Evolutionary conservation across 805 yeast species (phyloP), one percentile per base, ranked within the genome.

Genomic region (Saccharomycopsis fermentans): DNA sequence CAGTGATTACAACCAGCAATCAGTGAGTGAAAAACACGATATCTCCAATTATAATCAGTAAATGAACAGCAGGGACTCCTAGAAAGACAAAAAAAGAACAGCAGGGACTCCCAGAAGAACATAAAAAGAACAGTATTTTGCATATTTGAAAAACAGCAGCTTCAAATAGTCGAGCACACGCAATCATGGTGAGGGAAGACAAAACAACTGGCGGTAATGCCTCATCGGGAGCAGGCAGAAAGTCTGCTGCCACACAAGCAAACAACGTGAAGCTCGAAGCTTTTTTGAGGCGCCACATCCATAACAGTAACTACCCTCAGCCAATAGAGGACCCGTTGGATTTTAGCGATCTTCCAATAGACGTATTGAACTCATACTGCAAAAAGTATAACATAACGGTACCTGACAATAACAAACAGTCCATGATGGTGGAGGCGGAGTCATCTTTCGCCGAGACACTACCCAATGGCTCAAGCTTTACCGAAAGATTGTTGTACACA

Each of bases 401-500:
- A 5, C 50, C 12, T 21, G 50, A 43, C 29, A 21, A 14, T 14
- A 21, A 43, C 6, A 21, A 21, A 26, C 50, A 43, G 50, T 16
- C 50, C 6, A 72, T 77, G 19, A 68, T 81, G 1, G 83, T 85
- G 16, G 81, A 81, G 58, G 80, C 86, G n/a, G 72, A 80, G 67
- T 80, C 94, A 0, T 70, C 82, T 59, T 79, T 81, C 59, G 96
- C 95, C 0, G 86, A 79, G 67, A 72, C 92, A 53, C 71, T 90
- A 24, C 48, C 52, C 19, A 29, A 54, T 12, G 21, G 52, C n/a
- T 29, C 19, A 6, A 43, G 50, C 12, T 43, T 43, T 16, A 43
- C 50, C 14, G 48, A 6, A 48, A 57, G 27, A 52, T 50, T 26
- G 17, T 40, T 24, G 36, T 24, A 48, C 4, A 53, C 36, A 5